Evolutionary conservation across 2,329 filamentous ascomycete species (phyloP).

Genomic region (Colletotrichum sp.): DNA sequence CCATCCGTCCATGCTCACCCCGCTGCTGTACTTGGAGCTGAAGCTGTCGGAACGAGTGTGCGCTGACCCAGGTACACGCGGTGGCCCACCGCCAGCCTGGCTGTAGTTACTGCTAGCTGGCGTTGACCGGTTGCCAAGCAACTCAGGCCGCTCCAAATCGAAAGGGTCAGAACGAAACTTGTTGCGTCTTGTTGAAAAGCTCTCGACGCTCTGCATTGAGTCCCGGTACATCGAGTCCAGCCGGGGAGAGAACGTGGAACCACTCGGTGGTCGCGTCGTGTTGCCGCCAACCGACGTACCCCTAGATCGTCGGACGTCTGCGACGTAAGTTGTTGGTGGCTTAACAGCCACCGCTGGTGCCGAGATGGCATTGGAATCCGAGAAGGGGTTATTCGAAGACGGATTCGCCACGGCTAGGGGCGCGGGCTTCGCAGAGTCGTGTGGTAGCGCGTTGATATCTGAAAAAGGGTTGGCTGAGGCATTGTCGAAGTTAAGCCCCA

Average conservation of each 20-base stretch:
- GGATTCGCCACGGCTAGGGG: conserved; percentile 35
- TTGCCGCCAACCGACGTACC: conserved; percentile 44
- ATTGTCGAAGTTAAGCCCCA: conserved; percentile 41
- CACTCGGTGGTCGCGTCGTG: conserved; percentile 30
- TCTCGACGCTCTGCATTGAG: conserved; percentile 41
- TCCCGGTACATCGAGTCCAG: conserved; percentile 48
- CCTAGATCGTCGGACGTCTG: conserved; percentile 55
- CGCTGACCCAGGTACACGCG: conserved; percentile 30
- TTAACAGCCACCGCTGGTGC: conserved; percentile 29
- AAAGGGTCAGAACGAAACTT: conserved; percentile 70
- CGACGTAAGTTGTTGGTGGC: conserved; percentile 47
- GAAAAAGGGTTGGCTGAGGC: conserved; percentile 49
- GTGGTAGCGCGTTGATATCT: conserved; percentile 48
- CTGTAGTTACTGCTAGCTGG: conserved; percentile 33
- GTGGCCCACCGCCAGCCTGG: conserved; percentile 22
- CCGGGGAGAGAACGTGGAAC: conserved; percentile 25
- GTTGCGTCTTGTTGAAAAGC: conserved; percentile 52
- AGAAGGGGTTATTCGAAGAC: conserved; percentile 48
- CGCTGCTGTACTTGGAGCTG: conserved; percentile 55
- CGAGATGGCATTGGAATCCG: conserved; percentile 51
- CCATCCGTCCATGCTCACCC: conserved; percentile 52
- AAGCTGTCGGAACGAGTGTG: conserved; percentile 44
- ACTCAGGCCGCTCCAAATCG: conserved; percentile 63
- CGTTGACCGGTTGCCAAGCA: conserved; percentile 39
- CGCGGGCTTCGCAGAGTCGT: conserved; percentile 42